Base-by-base conservation (phyloP, 805 yeast species). In the Starmerella lactis-condensi region DNA sequence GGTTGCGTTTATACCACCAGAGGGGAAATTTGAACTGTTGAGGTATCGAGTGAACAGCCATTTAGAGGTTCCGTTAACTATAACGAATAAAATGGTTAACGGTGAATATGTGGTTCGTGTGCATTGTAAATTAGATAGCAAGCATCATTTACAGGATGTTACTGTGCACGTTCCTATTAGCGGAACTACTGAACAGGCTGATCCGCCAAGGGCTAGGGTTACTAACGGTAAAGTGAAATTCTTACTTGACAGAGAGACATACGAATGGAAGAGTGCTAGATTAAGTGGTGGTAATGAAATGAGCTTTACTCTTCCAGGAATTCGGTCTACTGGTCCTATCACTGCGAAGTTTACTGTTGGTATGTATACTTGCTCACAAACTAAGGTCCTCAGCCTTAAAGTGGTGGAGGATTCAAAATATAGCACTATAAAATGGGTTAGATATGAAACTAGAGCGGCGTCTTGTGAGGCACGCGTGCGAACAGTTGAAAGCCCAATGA, bases 1-100 rank as follows among this genome's bases (percentile, higher is more conserved):
- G 16, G 74, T 82, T 35, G 67, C 64, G 28, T 81, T 82, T 41
- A 60, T 72, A 9, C 93, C 93, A 2, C 93, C 93, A 2, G 93
- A 81, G 53, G 92, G 92, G 1, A 68, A 70, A 31, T 77, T 79
- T 48, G 85, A 79, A 51, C 62, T 82, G 37, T 72, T 82, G 83
- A 61, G 68, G 22, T 82, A 81, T 53, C 59, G 73, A 34, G 63
- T 66, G 2, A 53, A 60, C 1, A 68, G 70, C 40, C 11, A 21
- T n/a, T 11, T 21, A 11, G 22, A 26, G 19, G 48, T 77, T 19
- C 95, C 95, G 4, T 76, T 81, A 52, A 59, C 60, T 30, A 58
- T 60, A 19, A 61, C 72, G 3, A 60, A 60, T 5, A 56, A 56
- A 31, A 44, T 54, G 6, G 72, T 70, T 1, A 54, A 52, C 28